Evolutionary conservation across 2,329 filamentous ascomycete genomes (phyloP), one percentile per base, ranked within the genome.

Genomic region (Biscogniauxia marginata): DNA sequence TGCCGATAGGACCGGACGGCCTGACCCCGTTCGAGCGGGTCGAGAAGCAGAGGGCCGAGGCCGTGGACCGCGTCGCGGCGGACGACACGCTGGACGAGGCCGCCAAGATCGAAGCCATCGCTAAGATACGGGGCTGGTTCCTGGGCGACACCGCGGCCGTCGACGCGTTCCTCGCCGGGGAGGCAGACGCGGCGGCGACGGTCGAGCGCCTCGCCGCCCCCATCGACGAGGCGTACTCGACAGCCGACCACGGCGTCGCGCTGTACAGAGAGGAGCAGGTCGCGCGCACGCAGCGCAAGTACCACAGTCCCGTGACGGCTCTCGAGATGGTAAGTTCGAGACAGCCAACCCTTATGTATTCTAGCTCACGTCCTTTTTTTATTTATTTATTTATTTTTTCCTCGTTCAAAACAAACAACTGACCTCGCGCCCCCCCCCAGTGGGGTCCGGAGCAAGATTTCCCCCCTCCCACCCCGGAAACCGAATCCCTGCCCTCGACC

Each of bases 371-470:
- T n/a, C n/a, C n/a, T n/a, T n/a, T n/a, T n/a, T n/a, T n/a, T n/a
- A n/a, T n/a, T n/a, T n/a, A n/a, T n/a, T n/a, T n/a, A n/a, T n/a
- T n/a, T n/a, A n/a, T n/a, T n/a, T n/a, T n/a, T n/a, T n/a, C n/a
- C n/a, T n/a, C n/a, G n/a, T n/a, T n/a, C n/a, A n/a, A 7, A 19
- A 44, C 34, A 18, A n/a, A 30, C 18, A 22, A 4, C n/a, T 23
- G 3, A 50, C 16, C 19, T 34, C 50, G 46, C 48, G 50, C 22
- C 7, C 25, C 13, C 3, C 18, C 16, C 16, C 44, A 57, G 59
- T 56, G 56, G 59, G 59, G 59, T 11, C 21, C 54, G 46, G 50
- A 59, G 16, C 45, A 61, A 23, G 56, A 52, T 43, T 39, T 55
- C 30, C 51, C 56, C 3, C 11, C 44, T 25, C 59, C 59, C 5